Evolutionary conservation across 768 basidiomycete genomes (phyloP), one percentile per base, ranked within the genome.

Genomic region (Holtermanniella nyarrowii): DNA sequence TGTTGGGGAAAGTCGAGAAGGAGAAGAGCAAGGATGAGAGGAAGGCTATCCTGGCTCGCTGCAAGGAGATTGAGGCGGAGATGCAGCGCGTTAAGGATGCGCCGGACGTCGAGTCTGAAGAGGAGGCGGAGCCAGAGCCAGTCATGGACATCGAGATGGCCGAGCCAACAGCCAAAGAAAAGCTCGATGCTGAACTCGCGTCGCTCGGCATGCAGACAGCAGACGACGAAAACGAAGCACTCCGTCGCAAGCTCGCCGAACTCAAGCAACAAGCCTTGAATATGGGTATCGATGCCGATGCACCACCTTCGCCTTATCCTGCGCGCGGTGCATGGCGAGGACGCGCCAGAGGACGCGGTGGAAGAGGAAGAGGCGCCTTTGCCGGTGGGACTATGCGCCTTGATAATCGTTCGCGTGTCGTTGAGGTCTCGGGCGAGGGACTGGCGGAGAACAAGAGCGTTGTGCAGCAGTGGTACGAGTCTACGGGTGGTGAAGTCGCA

Each of bases 401-500:
- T 24, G 89, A 95, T 70, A 88, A 90, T 63, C 80, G 89, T 16
- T 85, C 89, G 10, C 85, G 82, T 74, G 83, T 80, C 70, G 73
- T 95, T 21, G 72, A 84, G 20, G 75, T 95, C 24, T 83, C 86
- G 63, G 85, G 83, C 31, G 79, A 79, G 7, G 71, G 66, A 16
- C 71, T 75, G 27, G 76, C 78, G 18, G 53, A 54, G 3, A 65
- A 62, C 4, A 55, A 80, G 26, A 80, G 82, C 55, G 77, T 79
- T 4, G 73, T 90, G 53, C 80, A 79, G 56, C 82, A 86, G 59
- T 91, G 86, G 85, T 93, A 84, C 66, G 85, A 88, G 77, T 82
- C 85, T 5, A 57, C 57, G 24, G 67, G 62, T 2, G 66, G 61
- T 23, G 49, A 50, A 21, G 53, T 61, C 12, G 55, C 59, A 26